A percentile compares a stretch with the other conserved stretches of the same genome.
phyloP scores from a whole-genome alignment of 2,329 filamentous ascomycete species.

The Arachnomyces sp. region DNA sequence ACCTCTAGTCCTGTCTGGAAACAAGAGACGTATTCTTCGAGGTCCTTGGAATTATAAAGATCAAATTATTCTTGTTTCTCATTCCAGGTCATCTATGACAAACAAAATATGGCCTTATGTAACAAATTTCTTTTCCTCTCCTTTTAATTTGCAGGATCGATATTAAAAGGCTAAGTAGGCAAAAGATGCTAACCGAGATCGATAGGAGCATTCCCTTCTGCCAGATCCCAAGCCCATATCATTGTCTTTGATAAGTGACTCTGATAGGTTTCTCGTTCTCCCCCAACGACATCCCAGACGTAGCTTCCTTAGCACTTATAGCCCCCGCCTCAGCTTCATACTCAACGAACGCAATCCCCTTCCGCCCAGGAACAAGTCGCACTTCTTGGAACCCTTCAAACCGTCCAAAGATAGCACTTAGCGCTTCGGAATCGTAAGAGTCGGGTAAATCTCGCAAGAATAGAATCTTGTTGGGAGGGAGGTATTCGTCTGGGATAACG shows the following conservation, averaged over 20 bases:
- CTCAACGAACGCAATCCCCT: conserved; percentile 90
- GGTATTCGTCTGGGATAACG: conserved; percentile 92
- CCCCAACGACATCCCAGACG: conserved; percentile 73
- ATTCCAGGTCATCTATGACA: conserved; percentile 2
- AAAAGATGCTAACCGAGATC: not conserved
- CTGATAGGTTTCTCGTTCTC: conserved; percentile 72
- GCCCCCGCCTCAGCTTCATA: conserved; percentile 86
- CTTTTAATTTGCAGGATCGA: too few species aligned
- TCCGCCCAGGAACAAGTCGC: conserved; percentile 74
- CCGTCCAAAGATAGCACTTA: conserved; percentile 73
- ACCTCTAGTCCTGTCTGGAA: too few species aligned
- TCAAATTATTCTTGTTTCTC: not conserved
- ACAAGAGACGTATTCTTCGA: too few species aligned
- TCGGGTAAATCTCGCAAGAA: conserved; percentile 90
- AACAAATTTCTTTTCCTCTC: too few species aligned
- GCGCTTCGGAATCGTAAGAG: conserved; percentile 70
- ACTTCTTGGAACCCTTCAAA: conserved; percentile 96
- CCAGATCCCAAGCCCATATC: conserved; percentile 17
- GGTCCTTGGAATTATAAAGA: too few species aligned
- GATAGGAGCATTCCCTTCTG: not conserved
- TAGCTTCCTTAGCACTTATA: conserved; percentile 89
- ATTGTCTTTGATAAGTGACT: conserved; percentile 94
- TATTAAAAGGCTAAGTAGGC: too few species aligned
- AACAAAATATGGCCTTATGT: not conserved
- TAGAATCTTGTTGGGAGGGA: conserved; percentile 93